Evolutionary conservation across 805 yeast species (phyloP).

Genomic region (Debaryomyces maramus): DNA sequence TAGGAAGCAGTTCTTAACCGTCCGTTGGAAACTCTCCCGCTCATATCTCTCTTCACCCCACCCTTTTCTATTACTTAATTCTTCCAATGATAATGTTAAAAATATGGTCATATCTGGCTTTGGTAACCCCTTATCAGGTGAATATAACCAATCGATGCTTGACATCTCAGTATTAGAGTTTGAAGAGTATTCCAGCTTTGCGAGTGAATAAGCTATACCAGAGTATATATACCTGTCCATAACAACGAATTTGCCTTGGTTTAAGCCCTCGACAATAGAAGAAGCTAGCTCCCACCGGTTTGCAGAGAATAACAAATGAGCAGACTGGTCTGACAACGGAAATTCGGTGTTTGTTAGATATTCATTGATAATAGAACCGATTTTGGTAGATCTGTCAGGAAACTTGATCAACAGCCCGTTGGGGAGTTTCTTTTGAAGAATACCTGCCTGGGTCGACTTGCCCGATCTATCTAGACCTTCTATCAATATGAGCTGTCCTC

Average conservation of each 20-base stretch:
- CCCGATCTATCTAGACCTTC: conserved; percentile 98
- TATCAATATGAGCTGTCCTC: conserved; percentile 77
- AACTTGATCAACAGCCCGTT: conserved; percentile 59
- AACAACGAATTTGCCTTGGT: conserved; percentile 58
- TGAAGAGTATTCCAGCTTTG: conserved; percentile 57
- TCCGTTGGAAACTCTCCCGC: conserved; percentile 64
- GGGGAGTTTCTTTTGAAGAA: conserved; percentile 22
- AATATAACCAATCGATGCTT: conserved; percentile 71
- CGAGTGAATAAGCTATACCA: conserved; percentile 89
- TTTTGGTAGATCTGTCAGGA: conserved; percentile 82
- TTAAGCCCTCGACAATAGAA: conserved; percentile 45
- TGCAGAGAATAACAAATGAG: conserved; percentile 87
- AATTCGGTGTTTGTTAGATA: conserved; percentile 59
- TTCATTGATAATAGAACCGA: conserved; percentile 75
- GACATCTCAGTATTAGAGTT: conserved; percentile 20
- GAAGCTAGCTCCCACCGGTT: conserved; percentile 86
- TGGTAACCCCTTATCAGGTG: conserved; percentile 83
- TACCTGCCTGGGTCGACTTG: conserved; percentile 75
- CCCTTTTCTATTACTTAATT: conserved; percentile 58
- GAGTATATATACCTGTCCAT: conserved; percentile 90
- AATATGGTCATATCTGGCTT: conserved; percentile 84
- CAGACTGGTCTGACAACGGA: conserved; percentile 68
- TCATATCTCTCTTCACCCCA: conserved; percentile 97
- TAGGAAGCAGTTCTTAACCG: conserved; percentile 63
- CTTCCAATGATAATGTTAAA: conserved; percentile 55